Base-by-base conservation (phyloP, 1,284 basidiomycete genomes). In the Sporisorium iseilematis-ciliati region DNA sequence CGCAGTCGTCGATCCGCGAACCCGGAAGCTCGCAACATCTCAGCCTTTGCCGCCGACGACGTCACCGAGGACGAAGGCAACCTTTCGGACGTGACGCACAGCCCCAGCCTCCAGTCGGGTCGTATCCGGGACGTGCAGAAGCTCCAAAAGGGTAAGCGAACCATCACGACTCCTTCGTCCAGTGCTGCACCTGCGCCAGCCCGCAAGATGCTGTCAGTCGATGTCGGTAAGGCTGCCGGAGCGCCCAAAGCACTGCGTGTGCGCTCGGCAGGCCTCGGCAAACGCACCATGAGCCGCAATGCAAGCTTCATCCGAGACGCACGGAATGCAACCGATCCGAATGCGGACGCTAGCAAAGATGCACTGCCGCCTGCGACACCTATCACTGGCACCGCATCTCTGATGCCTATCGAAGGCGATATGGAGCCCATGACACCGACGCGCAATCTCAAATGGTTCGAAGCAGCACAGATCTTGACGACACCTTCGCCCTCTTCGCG, bases 401-500 rank as follows among this genome's bases (percentile, higher is more conserved):
- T 71, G 53, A 33, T 49, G 40, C 50, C 66, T 21, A 42, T 43
- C 33, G 56, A 62, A 35, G 56, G 55, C 3, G 58, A 63, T 11
- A 5, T 62, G 23, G 62, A 73, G 20, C 83, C 84, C 5, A 80
- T 81, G 78, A 85, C 84, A 23, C 84, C 84, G 21, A 84, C 82
- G 20, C 69, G 84, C 23, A 76, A 65, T 41, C 67, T 82, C 65
- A 82, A 83, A 64, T 85, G 84, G 85, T 80, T 78, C 33, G 73
- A 85, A 41, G 79, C 79, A 4, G 79, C 82, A 8, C 78, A 81
- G 52, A 62, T 81, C 14, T 40, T 79, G 29, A 78, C 82, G 2
- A 81, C 83, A 12, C 77, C 80, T 0, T 81, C 81, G 29, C 81
- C 80, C 0, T 75, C 76, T 11, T 66, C 71, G 7, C 42, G 75